Conservation (phyloP, 768 basidiomycete species). For the Gautieria morchelliformis region DNA sequence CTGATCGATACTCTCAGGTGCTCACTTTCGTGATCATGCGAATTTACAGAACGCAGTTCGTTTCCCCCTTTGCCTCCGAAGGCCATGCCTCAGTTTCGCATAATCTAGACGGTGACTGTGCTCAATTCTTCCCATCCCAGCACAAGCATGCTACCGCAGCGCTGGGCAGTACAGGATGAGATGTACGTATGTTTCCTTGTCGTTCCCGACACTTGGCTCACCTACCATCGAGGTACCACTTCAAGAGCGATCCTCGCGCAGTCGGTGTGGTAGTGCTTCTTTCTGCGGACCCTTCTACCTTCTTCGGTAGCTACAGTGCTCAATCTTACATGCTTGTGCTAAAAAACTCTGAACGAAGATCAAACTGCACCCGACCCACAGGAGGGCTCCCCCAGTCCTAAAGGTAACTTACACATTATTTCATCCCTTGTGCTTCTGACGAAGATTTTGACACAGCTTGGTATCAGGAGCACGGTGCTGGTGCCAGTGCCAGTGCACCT, state of each 20-base stretch:
- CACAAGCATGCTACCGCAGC: constrained; percentile 40
- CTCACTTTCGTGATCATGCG: constrained; percentile 67
- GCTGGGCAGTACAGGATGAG: constrained; percentile 49
- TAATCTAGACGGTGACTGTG: constrained; percentile 45
- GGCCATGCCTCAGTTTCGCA: not conserved
- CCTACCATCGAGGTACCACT: not conserved
- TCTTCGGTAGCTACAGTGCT: constrained; percentile 33
- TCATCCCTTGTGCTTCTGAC: not conserved
- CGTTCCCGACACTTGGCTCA: constrained; percentile 7
- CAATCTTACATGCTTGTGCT: constrained; percentile 29
- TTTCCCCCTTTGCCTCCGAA: not conserved
- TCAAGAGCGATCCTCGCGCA: constrained; percentile 47
- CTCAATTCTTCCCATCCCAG: constrained; percentile 52
- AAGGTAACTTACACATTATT: constrained; percentile 34
- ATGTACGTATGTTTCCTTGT: constrained; percentile 34
- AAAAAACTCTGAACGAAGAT: not conserved
- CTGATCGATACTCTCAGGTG: constrained; percentile 27
- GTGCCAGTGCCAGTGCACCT: constrained; percentile 36
- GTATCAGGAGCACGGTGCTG: constrained; percentile 72
- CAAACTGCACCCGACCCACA: constrained; percentile 1
- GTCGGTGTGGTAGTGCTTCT: constrained; percentile 56
- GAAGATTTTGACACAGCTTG: constrained; percentile 43
- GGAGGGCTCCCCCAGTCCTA: constrained; percentile 70
- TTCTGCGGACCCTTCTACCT: constrained; percentile 53
- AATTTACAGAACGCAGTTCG: constrained; percentile 51